phyloP scores from a whole-genome alignment of 306 rosid genomes.

The Vachellia pachyceras region DNA sequence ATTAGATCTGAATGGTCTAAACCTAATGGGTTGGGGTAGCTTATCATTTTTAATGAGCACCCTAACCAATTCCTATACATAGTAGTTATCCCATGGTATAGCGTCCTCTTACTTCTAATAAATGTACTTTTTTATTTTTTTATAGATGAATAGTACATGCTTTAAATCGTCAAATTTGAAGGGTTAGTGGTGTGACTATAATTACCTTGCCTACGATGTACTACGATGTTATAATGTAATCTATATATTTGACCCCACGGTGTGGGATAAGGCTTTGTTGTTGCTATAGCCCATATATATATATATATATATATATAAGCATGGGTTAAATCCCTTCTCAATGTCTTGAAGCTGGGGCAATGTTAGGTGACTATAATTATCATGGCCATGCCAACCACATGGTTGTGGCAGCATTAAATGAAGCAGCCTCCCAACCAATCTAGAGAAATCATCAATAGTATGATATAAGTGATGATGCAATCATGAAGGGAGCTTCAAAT shows the following conservation, averaged over 20 bases:
- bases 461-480: neutral
- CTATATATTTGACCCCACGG: too few relatives aligned
- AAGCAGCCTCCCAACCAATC: neutral
- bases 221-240: too few relatives aligned
- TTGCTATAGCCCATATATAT: too few relatives aligned
- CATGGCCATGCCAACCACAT: neutral
- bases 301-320: too few relatives aligned
- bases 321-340: neutral
- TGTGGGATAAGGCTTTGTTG: too few relatives aligned
- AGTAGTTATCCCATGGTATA: neutral
- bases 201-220: too few relatives aligned
- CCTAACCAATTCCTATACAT: too few relatives aligned
- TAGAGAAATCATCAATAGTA: neutral
- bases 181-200: too few relatives aligned
- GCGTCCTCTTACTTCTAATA: neutral
- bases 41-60: too few relatives aligned
- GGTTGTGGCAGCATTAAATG: neutral
- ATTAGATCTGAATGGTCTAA: too few relatives aligned
- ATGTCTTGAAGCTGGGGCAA: neutral
- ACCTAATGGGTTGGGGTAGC: too few relatives aligned
- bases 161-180: neutral
- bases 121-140: neutral
- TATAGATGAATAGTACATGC: neutral
- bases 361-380: neutral
- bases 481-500: neutral